Conservation (phyloP, 305 asterid species). For the Vinca major region DNA sequence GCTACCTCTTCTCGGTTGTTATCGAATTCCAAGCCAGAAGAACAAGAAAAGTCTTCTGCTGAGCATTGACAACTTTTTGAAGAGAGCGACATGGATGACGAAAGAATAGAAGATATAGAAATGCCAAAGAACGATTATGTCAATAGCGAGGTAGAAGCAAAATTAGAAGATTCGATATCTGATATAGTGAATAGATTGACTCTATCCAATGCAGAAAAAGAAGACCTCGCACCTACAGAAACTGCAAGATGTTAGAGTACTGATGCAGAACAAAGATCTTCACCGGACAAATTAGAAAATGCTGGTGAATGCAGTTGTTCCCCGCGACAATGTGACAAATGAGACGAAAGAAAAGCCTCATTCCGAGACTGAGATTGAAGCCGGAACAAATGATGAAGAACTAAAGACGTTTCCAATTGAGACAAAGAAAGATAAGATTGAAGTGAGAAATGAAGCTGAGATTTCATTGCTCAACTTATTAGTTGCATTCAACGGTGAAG, state of each 20-base stretch:
- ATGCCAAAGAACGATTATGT: constrained; percentile 19
- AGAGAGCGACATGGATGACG: constrained; percentile 27
- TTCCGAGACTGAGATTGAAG: constrained; percentile 18
- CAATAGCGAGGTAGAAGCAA: constrained; percentile 19
- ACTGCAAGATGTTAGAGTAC: constrained; percentile 13
- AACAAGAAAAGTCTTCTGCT: constrained; percentile 27
- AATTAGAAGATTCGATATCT: constrained; percentile 24
- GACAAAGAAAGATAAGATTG: constrained; percentile 24
- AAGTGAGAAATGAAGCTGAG: constrained; percentile 19
- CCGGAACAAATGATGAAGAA: constrained; percentile 17
- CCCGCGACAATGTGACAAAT: constrained; percentile 11
- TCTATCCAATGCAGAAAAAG: constrained; percentile 19
- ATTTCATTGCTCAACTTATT: constrained; percentile 18
- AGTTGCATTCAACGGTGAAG: constrained; percentile 25
- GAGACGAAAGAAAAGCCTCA: constrained; percentile 15
- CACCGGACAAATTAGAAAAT: constrained; percentile 21
- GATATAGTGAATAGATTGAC: constrained; percentile 19
- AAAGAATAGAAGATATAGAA: constrained; percentile 24
- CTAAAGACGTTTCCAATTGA: not conserved
- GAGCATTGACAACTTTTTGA: constrained; percentile 24
- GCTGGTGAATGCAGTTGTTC: constrained; percentile 8
- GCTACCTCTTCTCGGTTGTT: constrained; percentile 20
- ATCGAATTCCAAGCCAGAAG: constrained; percentile 23
- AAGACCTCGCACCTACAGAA: constrained; percentile 19
- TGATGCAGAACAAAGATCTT: constrained; percentile 28